These are phyloP conservation scores for Daldinia vernicosa DNA, from an alignment of 495 filamentous ascomycete species.

Conservation along the genomic window DNA sequence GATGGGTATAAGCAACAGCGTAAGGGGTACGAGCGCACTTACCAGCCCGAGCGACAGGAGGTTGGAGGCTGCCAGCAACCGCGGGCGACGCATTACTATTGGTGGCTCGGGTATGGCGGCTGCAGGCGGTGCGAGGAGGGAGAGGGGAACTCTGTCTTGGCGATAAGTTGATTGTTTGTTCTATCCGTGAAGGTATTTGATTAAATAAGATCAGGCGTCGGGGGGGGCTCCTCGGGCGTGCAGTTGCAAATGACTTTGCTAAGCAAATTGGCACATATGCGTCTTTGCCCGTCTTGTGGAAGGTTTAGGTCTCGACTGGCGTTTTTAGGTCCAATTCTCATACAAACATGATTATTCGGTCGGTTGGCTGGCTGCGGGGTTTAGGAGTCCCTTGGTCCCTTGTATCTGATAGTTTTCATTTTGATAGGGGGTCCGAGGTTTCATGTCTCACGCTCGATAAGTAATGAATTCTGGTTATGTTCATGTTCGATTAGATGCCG, in stretches of 20 bases:
- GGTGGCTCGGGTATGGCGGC: constrained; percentile 38
- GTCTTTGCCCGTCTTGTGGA: constrained; percentile 4
- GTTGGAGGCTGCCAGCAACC: constrained; percentile 6
- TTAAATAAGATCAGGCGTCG: constrained; percentile 1
- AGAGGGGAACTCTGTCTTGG: constrained; percentile 37
- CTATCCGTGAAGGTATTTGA: background rate
- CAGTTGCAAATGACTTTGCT: background rate
- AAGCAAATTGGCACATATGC: constrained; percentile 14
- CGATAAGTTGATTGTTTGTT: constrained; percentile 26
- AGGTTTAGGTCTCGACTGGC: constrained; percentile 1
- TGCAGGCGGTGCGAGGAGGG: constrained; percentile 24
- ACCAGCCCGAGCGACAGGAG: constrained; percentile 39
- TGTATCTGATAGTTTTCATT: constrained; percentile 14
- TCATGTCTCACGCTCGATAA: background rate
- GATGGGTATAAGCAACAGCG: constrained; percentile 54
- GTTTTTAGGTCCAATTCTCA: constrained; percentile 16
- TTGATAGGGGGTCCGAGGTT: background rate
- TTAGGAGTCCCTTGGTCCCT: constrained; percentile 6
- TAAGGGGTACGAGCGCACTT: constrained; percentile 40
- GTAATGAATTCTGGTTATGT: background rate
- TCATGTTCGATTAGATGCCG: background rate
- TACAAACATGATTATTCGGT: constrained; percentile 14
- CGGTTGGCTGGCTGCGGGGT: constrained; percentile 2
- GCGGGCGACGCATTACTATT: constrained; percentile 47
- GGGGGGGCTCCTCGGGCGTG: background rate